phyloP scores from a whole-genome alignment of 2,329 filamentous ascomycete species.

The Claviceps lovelessii region DNA sequence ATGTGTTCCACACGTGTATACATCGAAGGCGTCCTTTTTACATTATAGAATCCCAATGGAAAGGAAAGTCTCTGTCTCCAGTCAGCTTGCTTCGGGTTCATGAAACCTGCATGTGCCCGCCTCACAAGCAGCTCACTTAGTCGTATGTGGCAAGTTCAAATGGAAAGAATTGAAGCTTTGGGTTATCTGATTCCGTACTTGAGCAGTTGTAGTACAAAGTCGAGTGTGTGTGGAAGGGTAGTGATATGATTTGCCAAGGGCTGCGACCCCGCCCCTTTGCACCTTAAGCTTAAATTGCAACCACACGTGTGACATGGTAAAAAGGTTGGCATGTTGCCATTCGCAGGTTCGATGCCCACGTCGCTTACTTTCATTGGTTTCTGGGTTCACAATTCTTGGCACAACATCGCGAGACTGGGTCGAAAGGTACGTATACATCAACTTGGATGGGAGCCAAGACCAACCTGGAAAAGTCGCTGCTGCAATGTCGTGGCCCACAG shows the following conservation, averaged over 20 bases:
- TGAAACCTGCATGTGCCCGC: too few relatives aligned
- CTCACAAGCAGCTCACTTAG: not conserved
- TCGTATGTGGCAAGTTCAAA: not conserved
- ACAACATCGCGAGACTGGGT: not conserved
- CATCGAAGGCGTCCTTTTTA: not conserved
- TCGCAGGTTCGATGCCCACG: not conserved
- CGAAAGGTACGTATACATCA: not conserved
- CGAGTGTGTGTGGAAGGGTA: not conserved
- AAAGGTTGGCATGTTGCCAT: not conserved
- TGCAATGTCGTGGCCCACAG: too few relatives aligned
- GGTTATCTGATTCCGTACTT: not conserved
- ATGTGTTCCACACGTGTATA: not conserved
- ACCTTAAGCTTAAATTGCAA: not conserved
- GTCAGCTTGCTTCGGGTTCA: too few relatives aligned
- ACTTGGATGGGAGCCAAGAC: too few relatives aligned
- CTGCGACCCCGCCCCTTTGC: not conserved
- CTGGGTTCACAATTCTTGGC: not conserved
- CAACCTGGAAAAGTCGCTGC: too few relatives aligned
- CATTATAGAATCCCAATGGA: too few relatives aligned
- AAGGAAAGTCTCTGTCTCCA: too few relatives aligned
- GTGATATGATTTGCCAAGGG: not conserved
- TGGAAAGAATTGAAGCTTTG: not conserved
- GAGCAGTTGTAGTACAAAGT: not conserved
- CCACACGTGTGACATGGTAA: not conserved
- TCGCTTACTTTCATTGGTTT: not conserved